Conservation (phyloP, 2,329 filamentous ascomycete genomes). For the Colletotrichum trifolii region DNA sequence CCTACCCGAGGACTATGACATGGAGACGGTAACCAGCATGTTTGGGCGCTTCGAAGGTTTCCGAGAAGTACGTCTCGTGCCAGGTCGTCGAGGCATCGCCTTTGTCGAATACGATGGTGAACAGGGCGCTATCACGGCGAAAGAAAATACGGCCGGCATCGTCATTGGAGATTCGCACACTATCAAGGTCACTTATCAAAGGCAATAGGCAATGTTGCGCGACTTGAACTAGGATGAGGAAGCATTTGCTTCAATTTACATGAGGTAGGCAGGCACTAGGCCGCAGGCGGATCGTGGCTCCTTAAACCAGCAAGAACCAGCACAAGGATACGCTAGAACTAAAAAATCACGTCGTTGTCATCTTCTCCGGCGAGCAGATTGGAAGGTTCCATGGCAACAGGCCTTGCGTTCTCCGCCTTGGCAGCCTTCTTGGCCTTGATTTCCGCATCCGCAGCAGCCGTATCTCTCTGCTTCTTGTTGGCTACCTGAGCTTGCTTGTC, state of each 20-base stretch:
- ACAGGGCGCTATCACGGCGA: constrained; percentile 88
- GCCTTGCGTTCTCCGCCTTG: constrained; percentile 49
- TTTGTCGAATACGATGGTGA: constrained; percentile 98
- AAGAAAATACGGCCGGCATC: constrained; percentile 92
- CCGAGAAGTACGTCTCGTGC: constrained; percentile 90
- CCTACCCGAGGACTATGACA: constrained; percentile 85
- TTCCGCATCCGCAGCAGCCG: constrained; percentile 77
- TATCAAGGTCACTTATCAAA: constrained; percentile 96
- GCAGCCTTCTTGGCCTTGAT: constrained; percentile 72
- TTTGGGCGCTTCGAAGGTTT: constrained; percentile 95
- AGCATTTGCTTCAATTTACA: no score
- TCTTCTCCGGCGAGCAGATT: constrained; percentile 82
- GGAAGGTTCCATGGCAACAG: constrained; percentile 55
- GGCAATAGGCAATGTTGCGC: constrained; percentile 68
- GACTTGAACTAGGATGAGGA: not conserved
- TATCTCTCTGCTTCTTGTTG: constrained; percentile 84
- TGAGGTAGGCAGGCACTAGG: no score
- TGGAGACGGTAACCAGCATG: constrained; percentile 80
- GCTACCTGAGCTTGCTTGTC: constrained; percentile 64
- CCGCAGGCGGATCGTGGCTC: not conserved
- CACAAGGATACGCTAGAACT: not conserved
- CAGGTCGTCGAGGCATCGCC: constrained; percentile 86
- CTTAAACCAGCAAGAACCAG: not conserved
- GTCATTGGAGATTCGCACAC: constrained; percentile 75
- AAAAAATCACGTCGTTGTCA: constrained; percentile 90